These are phyloP conservation scores for Theileria orientalis DNA, from an alignment of 169 alveolate species.

Conservation along the genomic window DNA sequence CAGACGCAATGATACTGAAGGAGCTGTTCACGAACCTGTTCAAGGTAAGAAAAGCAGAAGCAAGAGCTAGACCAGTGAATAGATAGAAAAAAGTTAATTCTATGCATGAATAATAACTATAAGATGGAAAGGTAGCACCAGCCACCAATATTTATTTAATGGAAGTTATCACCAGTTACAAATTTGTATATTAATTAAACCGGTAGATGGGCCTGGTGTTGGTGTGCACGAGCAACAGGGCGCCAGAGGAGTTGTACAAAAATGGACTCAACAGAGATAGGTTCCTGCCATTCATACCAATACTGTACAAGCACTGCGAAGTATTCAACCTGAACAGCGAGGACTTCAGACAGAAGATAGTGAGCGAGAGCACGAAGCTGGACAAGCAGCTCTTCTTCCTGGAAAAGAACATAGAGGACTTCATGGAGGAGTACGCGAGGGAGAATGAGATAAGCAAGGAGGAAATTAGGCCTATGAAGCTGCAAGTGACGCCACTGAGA, in stretches of 20 bases:
- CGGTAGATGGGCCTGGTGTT: constrained; percentile 55
- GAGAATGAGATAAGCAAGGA: background rate
- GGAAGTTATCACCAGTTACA: too few species aligned
- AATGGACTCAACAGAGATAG: constrained; percentile 73
- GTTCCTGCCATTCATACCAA: constrained; percentile 70
- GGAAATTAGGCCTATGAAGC: background rate
- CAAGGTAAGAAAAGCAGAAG: constrained; percentile 58
- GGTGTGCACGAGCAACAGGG: constrained; percentile 69
- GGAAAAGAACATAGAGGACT: background rate
- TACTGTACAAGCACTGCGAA: constrained; percentile 37
- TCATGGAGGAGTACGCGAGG: background rate
- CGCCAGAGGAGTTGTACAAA: constrained; percentile 70
- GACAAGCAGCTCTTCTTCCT: constrained; percentile 7
- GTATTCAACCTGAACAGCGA: constrained; percentile 41
- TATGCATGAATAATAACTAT: too few species aligned
- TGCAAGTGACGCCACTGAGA: constrained; percentile 48
- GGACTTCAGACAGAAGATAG: constrained; percentile 41
- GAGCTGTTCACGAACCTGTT: constrained; percentile 68
- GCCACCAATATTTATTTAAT: too few species aligned
- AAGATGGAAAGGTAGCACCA: too few species aligned
- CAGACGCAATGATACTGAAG: constrained; percentile 78
- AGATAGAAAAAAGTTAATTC: too few species aligned
- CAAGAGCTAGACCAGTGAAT: too few species aligned
- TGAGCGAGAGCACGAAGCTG: background rate
- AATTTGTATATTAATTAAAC: too few species aligned